Percentiles rank a stretch among this genome's conserved stretches.
Evolutionary conservation across 306 rosid species (phyloP).

Genomic region (Sphenostylis stenocarpa): DNA sequence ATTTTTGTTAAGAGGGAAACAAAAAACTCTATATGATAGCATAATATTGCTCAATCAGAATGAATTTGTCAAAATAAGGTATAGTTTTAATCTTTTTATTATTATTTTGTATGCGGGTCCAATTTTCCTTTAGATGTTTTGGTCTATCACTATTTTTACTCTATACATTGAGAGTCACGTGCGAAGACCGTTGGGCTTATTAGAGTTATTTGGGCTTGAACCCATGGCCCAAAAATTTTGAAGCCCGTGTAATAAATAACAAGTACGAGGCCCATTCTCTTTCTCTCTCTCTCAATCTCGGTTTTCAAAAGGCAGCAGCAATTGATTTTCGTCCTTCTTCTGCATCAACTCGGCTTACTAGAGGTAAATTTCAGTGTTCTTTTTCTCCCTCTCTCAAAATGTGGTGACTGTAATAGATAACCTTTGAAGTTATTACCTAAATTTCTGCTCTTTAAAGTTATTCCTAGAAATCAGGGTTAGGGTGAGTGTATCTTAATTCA

Average conservation of each 20-base stretch:
- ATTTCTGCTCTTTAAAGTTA: neutral
- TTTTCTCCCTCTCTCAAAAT: neutral
- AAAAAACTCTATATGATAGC: too few species aligned
- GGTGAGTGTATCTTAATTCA: neutral
- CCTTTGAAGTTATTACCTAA: too few species aligned
- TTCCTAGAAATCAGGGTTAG: neutral
- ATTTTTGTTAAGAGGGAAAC: too few species aligned
- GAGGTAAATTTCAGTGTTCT: slow-evolving; percentile 1
- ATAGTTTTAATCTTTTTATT: neutral
- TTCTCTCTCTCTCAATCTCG: neutral
- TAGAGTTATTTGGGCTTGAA: too few species aligned
- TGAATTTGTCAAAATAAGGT: neutral
- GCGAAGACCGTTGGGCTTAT: neutral
- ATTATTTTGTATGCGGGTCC: neutral
- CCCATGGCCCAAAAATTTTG: neutral
- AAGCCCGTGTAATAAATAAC: neutral
- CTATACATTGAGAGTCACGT: neutral
- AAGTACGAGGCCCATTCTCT: neutral
- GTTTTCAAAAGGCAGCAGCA: neutral
- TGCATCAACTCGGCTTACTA: neutral
- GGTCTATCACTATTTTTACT: neutral
- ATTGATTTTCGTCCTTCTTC: neutral
- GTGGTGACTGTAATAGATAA: neutral
- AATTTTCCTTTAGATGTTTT: neutral
- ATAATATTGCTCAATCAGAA: neutral